Conservation (phyloP, 2,329 filamentous ascomycete genomes). For the Ascochyta rabiei region DNA sequence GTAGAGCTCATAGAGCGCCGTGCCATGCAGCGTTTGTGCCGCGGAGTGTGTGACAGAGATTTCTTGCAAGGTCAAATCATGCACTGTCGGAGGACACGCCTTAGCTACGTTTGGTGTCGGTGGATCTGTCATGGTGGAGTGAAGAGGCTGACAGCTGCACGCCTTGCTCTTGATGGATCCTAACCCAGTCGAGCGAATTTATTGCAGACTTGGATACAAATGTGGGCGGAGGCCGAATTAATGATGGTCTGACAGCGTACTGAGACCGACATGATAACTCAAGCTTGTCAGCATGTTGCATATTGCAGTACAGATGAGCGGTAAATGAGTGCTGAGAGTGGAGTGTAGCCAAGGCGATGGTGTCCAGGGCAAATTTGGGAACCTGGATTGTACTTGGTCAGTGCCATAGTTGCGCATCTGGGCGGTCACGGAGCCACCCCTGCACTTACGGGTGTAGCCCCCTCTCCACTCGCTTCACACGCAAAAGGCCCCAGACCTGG, state of each 20-base stretch:
- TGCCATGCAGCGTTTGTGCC: no score
- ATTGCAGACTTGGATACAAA: neutral
- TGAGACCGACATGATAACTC: neutral
- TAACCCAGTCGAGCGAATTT: neutral
- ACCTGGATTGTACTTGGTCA: neutral
- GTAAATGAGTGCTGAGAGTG: neutral
- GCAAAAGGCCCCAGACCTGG: neutral
- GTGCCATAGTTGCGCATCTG: neutral
- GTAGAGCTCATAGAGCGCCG: no score
- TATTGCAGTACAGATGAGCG: neutral
- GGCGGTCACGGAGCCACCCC: neutral
- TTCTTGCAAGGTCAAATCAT: no score
- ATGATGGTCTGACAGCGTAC: neutral
- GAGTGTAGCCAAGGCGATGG: neutral
- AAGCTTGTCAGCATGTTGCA: neutral
- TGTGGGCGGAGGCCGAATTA: neutral
- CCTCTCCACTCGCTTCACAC: neutral
- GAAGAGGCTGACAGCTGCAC: neutral
- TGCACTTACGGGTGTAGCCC: neutral
- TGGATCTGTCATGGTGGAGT: neutral
- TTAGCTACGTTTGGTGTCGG: neutral
- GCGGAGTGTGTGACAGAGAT: no score
- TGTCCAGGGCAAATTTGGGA: neutral
- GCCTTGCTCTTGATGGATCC: neutral
- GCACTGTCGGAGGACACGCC: neutral